Conservation (phyloP, 139 green algal genomes). For the Chlamydomonas sphaeroides region DNA sequence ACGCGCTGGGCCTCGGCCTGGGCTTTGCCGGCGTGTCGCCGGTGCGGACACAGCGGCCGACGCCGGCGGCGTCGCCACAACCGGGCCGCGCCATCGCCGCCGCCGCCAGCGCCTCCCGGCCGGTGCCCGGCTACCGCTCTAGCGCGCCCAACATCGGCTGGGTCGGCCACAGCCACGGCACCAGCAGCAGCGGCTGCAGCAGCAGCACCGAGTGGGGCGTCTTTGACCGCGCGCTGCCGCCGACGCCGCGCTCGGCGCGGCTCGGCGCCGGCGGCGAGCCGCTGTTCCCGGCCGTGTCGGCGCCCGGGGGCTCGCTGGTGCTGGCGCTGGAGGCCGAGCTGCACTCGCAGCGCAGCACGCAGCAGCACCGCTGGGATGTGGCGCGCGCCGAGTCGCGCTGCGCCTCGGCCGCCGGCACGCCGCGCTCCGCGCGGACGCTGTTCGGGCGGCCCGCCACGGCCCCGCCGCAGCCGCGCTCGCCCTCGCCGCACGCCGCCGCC, state of each 20-base stretch:
- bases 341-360: not conserved
- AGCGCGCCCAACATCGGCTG: too few species aligned
- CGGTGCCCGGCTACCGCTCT: too few species aligned
- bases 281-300: not conserved
- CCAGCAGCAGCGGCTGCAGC: too few species aligned
- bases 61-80: too few species aligned
- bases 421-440: conserved; percentile 24
- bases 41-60: conserved; percentile 14
- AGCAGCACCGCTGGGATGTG: conserved; percentile 11
- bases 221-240: not conserved
- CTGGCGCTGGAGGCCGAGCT: not conserved
- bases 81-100: too few species aligned
- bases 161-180: too few species aligned
- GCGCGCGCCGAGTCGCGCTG: conserved; percentile 14
- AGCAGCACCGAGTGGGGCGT: not conserved
- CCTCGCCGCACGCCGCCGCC: too few species aligned
- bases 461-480: not conserved
- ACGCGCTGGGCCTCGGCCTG: not conserved
- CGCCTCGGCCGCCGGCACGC: conserved; percentile 16
- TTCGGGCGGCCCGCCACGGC: not conserved
- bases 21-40: conserved; percentile 7
- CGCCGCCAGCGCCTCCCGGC: too few species aligned
- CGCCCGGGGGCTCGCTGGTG: too few species aligned
- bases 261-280: too few species aligned
- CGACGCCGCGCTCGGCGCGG: not conserved